Evolutionary conservation across 1,139 yeast genomes (phyloP).

Genomic region (Geotrichum aggregatum): DNA sequence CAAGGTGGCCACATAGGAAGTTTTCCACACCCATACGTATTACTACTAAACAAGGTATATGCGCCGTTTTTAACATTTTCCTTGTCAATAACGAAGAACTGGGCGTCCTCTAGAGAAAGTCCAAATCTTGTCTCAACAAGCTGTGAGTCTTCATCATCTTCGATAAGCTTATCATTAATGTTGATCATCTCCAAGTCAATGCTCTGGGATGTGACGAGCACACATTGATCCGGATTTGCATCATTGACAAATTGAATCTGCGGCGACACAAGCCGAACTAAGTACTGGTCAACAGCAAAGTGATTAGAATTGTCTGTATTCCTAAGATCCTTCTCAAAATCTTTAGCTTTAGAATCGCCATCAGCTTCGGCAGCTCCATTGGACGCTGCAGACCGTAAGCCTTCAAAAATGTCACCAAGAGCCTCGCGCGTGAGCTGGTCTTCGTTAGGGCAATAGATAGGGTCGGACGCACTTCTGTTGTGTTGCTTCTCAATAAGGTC

Average conservation of each 20-base stretch:
- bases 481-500: constrained; percentile 41
- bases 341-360: not conserved
- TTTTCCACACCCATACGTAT: constrained; percentile 42
- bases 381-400: not conserved
- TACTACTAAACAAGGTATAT: constrained; percentile 42
- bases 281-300: constrained; percentile 54
- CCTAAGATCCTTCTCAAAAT: constrained; percentile 15
- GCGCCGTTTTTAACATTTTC: constrained; percentile 44
- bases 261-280: constrained; percentile 73
- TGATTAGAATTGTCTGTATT: constrained; percentile 34
- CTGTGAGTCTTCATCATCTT: constrained; percentile 49
- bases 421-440: constrained; percentile 6
- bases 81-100: constrained; percentile 61
- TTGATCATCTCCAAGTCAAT: constrained; percentile 64
- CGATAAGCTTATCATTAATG: constrained; percentile 48
- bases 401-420: constrained; percentile 17
- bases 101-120: constrained; percentile 61
- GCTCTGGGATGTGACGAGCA: constrained; percentile 65
- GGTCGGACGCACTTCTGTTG: not conserved
- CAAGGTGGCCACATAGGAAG: constrained; percentile 72
- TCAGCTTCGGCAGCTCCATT: constrained; percentile 1
- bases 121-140: constrained; percentile 71
- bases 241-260: constrained; percentile 78
- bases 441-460: not conserved
- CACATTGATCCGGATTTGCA: constrained; percentile 57